Evolutionary conservation across 805 yeast genomes (phyloP).

Genomic region (Phaffomyces thermotolerans): DNA sequence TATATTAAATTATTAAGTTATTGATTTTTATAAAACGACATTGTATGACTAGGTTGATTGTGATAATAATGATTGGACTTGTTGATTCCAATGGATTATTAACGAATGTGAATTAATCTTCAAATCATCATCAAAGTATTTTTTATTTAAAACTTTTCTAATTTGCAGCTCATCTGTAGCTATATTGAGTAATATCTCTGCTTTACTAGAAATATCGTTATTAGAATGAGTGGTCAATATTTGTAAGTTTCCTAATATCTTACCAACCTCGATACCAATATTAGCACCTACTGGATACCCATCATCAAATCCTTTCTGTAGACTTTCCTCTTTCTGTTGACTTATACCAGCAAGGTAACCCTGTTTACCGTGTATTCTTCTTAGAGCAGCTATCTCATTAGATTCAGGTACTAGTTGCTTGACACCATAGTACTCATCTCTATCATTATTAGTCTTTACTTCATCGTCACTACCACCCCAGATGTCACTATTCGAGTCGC

Average conservation of each 20-base stretch:
- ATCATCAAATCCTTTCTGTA: constrained; percentile 76
- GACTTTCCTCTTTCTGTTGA: constrained; percentile 53
- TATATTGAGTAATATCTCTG: constrained; percentile 20
- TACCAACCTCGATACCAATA: constrained; percentile 62
- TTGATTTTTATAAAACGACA: not conserved
- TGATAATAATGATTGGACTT: constrained; percentile 5
- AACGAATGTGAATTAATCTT: constrained; percentile 26
- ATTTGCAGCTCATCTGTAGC: constrained; percentile 53
- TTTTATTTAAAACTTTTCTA: constrained; percentile 44
- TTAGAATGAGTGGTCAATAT: constrained; percentile 15
- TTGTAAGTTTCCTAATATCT: constrained; percentile 49
- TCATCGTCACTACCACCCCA: constrained; percentile 30
- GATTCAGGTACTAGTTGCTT: constrained; percentile 12
- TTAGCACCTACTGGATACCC: constrained; percentile 73
- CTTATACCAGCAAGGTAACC: constrained; percentile 83
- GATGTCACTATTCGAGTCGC: constrained; percentile 21
- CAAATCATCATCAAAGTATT: constrained; percentile 44
- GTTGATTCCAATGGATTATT: constrained; percentile 38
- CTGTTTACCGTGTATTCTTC: constrained; percentile 61
- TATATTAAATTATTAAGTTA: not conserved
- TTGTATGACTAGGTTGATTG: not conserved
- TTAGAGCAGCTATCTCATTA: constrained; percentile 32
- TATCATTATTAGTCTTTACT: constrained; percentile 4
- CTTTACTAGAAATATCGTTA: constrained; percentile 15
- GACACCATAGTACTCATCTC: constrained; percentile 32